Conservation (phyloP, 176 grass and related monocot genomes). For the Dendrocalamus sinicus region DNA sequence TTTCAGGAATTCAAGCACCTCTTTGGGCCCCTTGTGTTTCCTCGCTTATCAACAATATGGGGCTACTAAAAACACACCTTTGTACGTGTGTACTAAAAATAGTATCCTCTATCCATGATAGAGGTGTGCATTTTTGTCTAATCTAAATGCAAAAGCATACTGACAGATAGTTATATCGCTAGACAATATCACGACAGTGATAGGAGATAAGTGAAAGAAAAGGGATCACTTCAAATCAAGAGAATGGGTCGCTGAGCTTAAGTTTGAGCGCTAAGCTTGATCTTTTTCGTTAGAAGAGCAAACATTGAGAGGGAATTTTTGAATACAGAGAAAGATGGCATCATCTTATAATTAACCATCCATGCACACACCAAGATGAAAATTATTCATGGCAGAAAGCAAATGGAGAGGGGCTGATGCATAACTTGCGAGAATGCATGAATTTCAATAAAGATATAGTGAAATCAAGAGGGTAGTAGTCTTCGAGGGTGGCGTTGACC, state of each 20-base stretch:
- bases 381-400: slow-evolving; percentile 60
- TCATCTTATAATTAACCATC: slow-evolving; percentile 54
- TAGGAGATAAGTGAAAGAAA: slow-evolving; percentile 41
- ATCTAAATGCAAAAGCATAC: slow-evolving; percentile 42
- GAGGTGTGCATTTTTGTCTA: slow-evolving; percentile 36
- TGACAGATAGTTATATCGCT: slow-evolving; percentile 21
- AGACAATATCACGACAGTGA: slow-evolving; percentile 38
- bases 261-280: slow-evolving; percentile 40
- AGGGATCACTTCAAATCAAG: slow-evolving; percentile 42
- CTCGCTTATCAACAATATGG: slow-evolving; percentile 32
- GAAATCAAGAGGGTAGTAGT: slow-evolving; percentile 58
- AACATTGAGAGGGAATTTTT: slow-evolving; percentile 41
- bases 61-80: slow-evolving; percentile 19
- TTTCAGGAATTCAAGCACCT: slow-evolving; percentile 29
- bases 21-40: slow-evolving; percentile 16
- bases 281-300: slow-evolving; percentile 59
- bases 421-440: slow-evolving; percentile 56
- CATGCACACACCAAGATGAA: slow-evolving; percentile 53
- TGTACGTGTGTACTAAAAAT: slow-evolving; percentile 36
- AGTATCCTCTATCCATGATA: slow-evolving; percentile 38
- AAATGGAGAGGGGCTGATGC: slow-evolving; percentile 29
- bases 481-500: slow-evolving; percentile 71
- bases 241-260: slow-evolving; percentile 46
- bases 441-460: slow-evolving; percentile 62
- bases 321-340: slow-evolving; percentile 58